A percentile compares a stretch with the other conserved stretches of the same genome.
Evolutionary conservation across 2,329 filamentous ascomycete species (phyloP).

Genomic region (Nemania sp.): DNA sequence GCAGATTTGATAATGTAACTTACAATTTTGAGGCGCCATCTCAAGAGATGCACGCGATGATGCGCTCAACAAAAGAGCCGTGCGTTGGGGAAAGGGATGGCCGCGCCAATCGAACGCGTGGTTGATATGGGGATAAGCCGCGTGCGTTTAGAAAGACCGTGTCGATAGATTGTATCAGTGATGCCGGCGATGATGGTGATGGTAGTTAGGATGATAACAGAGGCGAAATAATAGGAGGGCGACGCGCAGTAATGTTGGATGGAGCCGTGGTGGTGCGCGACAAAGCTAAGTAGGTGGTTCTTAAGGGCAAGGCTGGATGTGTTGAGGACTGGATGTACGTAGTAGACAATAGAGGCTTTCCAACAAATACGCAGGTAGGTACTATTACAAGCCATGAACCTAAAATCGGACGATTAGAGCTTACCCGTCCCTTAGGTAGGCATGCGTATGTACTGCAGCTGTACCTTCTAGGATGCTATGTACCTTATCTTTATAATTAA

Average conservation of each 20-base stretch:
- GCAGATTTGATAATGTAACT: conserved; percentile 34
- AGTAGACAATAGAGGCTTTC: conserved; percentile 12
- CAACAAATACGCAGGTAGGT: not conserved
- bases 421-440: not conserved
- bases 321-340: conserved; percentile 2
- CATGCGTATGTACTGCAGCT: not conserved
- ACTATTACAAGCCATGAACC: not conserved
- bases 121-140: conserved; percentile 1
- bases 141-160: not conserved
- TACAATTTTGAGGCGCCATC: conserved; percentile 50
- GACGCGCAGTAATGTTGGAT: conserved; percentile 17
- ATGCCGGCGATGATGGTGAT: conserved; percentile 2
- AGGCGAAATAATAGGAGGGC: not conserved
- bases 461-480: not conserved
- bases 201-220: not conserved
- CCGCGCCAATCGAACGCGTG: conserved; percentile 8
- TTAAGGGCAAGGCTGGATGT: conserved; percentile 24
- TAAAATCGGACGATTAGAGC: conserved; percentile 11
- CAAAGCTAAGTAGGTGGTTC: conserved; percentile 8
- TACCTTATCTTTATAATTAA: not conserved
- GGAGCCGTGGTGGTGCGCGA: conserved; percentile 11
- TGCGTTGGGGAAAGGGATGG: not conserved
- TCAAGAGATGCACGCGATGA: conserved; percentile 18
- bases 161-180: conserved; percentile 11
- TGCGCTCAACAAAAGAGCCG: conserved; percentile 23